Evolutionary conservation across 2,329 filamentous ascomycete genomes (phyloP), one percentile per base, ranked within the genome.

Genomic region (Parastagonospora nodorum): DNA sequence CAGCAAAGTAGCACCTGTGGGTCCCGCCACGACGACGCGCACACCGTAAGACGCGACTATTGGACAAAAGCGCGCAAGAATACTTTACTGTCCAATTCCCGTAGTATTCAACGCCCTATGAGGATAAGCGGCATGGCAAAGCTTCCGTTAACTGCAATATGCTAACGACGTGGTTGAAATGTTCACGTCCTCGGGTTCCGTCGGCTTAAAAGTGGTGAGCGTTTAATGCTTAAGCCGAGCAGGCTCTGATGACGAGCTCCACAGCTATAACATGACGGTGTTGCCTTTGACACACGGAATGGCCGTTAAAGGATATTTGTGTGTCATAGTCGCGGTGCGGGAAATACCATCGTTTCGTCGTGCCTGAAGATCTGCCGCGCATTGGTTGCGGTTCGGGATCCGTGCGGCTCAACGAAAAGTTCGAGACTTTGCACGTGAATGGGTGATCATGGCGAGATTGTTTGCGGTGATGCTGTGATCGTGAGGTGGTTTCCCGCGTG

Each of bases 281-380:
- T 41, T 36, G 39, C 33, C 37, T 40, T 50, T 66, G 63, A 64
- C 63, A 64, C 57, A 64, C 31, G 44, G 37, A 45, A 48, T 57
- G 43, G 46, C 63, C 53, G 42, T 64, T 55, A 60, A 50, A 39
- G 61, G 50, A 30, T 63, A 63, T 48, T 55, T 35, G 44, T 66
- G 55, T 66, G 63, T 66, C 63, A 66, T 60, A 60, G 56, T 45
- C 8, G 45, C 48, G 19, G 33, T 50, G 40, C 35, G 38, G n/a
- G 28, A 46, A 51, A 52, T 50, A 44, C 48, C 31, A n/a, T 9
- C 24, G n/a, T 45, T 50, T 51, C 40, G 48, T 48, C 53, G 55
- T 64, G 61, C 45, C 42, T 47, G 30, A 32, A 40, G 24, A 28
- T 4, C 16, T 11, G 3, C 28, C 9, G 12, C 11, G 52, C 40